Conservation (phyloP, 306 rosid genomes). For the Trifolium subterraneum region DNA sequence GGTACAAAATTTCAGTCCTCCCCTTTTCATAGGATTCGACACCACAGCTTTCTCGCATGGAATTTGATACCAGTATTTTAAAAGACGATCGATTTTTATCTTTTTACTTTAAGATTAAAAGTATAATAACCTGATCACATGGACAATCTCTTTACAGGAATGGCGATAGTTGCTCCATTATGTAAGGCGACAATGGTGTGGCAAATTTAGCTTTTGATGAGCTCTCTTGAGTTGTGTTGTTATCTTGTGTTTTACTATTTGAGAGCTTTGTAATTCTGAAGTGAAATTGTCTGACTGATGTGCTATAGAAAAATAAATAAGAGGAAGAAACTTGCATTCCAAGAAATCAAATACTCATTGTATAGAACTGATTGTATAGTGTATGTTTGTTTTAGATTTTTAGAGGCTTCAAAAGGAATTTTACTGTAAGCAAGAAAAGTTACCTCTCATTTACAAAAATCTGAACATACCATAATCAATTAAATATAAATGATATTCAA, state of each 20-base stretch:
- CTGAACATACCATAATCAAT: no score
- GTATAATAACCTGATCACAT: constrained; percentile 24
- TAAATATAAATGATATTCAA: no score
- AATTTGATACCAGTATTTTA: not conserved
- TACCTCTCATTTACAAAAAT: not conserved
- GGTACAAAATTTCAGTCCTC: constrained; percentile 43
- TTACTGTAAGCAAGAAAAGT: not conserved
- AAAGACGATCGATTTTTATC: not conserved
- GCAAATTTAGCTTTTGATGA: not conserved
- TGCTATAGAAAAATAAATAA: not conserved
- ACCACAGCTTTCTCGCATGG: no score
- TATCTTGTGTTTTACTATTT: constrained; percentile 25
- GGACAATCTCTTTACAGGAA: constrained; percentile 45
- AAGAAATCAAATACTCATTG: constrained; percentile 2
- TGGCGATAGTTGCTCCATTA: constrained; percentile 67
- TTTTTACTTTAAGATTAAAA: not conserved
- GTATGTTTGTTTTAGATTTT: not conserved
- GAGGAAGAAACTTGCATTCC: not conserved
- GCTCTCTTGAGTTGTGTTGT: not conserved
- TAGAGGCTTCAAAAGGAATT: not conserved
- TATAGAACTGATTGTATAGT: constrained; percentile 1
- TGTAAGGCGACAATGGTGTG: constrained; percentile 48
- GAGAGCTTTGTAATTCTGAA: constrained; percentile 28
- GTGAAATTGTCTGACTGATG: constrained; percentile 7
- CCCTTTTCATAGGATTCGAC: not conserved